phyloP scores from a whole-genome alignment of 1,139 yeast genomes.

The Kurtzmaniella quercitrusa region DNA sequence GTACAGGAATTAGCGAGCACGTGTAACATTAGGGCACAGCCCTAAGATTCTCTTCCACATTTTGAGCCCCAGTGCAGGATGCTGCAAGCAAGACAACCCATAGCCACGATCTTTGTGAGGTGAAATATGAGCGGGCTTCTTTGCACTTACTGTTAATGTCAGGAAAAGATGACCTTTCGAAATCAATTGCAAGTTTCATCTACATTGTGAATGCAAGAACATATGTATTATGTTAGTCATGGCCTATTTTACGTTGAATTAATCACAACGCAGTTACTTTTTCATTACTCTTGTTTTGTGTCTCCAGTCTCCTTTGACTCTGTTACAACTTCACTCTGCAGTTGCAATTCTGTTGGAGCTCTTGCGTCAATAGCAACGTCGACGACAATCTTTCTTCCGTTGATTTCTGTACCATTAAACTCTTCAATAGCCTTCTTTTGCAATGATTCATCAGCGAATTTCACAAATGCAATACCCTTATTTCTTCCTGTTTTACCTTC shows the following conservation, averaged over 20 bases:
- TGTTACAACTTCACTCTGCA: conserved; percentile 6
- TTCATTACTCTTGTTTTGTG: background rate
- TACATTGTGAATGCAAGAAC: too few species aligned
- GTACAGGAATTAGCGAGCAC: background rate
- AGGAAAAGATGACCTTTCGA: too few species aligned
- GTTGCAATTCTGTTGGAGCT: conserved; percentile 20
- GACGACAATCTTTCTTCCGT: conserved; percentile 52
- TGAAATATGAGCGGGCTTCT: too few species aligned
- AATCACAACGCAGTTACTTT: too few species aligned
- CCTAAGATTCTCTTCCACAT: too few species aligned
- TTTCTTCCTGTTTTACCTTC: conserved; percentile 41
- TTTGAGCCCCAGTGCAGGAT: too few species aligned
- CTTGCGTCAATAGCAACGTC: conserved; percentile 55
- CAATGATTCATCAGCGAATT: conserved; percentile 43
- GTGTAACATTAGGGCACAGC: background rate
- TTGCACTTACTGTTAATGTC: too few species aligned
- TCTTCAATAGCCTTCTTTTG: conserved; percentile 49
- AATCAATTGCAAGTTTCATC: too few species aligned
- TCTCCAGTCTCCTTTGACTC: background rate
- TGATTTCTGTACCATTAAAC: conserved; percentile 48
- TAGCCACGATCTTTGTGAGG: too few species aligned
- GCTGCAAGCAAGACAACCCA: too few species aligned
- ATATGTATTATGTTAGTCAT: too few species aligned
- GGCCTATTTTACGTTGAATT: too few species aligned
- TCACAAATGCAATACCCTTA: conserved; percentile 64